Base-by-base conservation (phyloP, 768 basidiomycete genomes). In the Leccinum longicurvipes region DNA sequence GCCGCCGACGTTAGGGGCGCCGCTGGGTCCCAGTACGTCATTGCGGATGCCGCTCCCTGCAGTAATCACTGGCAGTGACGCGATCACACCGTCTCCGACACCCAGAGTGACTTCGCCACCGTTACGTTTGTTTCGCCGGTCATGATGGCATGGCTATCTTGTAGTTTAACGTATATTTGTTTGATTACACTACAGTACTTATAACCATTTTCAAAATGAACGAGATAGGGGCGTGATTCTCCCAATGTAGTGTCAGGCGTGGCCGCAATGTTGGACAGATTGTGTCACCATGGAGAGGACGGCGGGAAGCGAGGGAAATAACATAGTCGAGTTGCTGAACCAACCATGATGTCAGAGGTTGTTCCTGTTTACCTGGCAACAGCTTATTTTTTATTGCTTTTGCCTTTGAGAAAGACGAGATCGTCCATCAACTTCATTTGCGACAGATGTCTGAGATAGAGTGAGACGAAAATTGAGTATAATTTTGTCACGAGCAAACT, bases 1-100 rank as follows among this genome's bases (percentile, higher is more conserved):
- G 55, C 82, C 82, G 3, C 84, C 82, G 8, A 71, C 75, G 10
- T 76, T 68, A 39, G 70, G 77, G 19, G 84, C 83, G 11, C 69
- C 71, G 31, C 47, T 65, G 48, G 63, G 60, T 4, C 81, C 82
- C 0, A 74, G 72, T 49, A 75, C 78, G 23, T 64, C 64, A 25
- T 68, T 63, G 7, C 73, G 71, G 54, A 68, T 72, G 53, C 63
- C 65, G 1, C 67, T 75, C 8, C 73, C 77, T 39, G 72, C 76
- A 0, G 61, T 78, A 54, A 69, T 75, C 32, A 73, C 77, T 24
- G 74, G 75, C 11, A 74, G 75, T 34, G 76, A 80, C 60, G 72
- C 74, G 17, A 67, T 77, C 27, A 82, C 80, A 8, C 82, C 82
- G 2, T 75, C 75, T 19, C 77, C 77, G 39, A 72, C 72, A 5